Base-by-base conservation (phyloP, 106 monocot species). In the Vanilla planifolia region DNA sequence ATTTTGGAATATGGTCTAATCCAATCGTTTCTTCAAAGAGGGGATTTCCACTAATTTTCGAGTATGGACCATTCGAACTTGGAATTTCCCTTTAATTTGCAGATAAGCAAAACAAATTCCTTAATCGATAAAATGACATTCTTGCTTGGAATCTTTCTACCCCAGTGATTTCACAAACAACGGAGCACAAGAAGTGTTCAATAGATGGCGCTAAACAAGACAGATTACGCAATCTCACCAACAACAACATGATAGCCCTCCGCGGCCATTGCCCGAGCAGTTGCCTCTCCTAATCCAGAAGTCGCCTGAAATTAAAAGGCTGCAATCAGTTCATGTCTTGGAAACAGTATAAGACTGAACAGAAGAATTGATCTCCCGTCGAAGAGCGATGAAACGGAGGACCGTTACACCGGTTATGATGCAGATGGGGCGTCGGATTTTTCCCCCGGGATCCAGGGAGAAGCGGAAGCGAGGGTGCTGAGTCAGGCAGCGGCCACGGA, bases 191-290 rank as follows among this genome's bases (percentile, higher is more conserved):
- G 19, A 17, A 3, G 4, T 40, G 51, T 66, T 66, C 55, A 42
- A 15, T 26, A 17, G 37, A 66, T 55, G 9, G 19, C 26, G 3
- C 51, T 13, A 44, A 27, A 26, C 8, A 61, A 28, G 26, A 61
- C 9, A 15, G 9, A 30, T 53, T 17, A n/a, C 53, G 6, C 27
- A 53, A 9, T 10, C 52, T 55, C 19, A 96, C 95, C 95, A 15
- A 96, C 79, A 66, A 87, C 65, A 36, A 96, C 84, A 41, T 77
- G 59, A 48, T 73, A 96, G 0, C 86, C 90, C 61, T 90, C 76
- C 4, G 52, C 62, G 8, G 84, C 80, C 2, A 96, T 68, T 0
- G 63, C 75, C 7, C 22, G 67, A 1, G 86, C 83, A 8, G 89
- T 75, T 1, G 72, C 89, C 44, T 62, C 69, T 3, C 94, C 94